Evolutionary conservation across 345 rosid genomes (phyloP).

Genomic region (Pelargonium nanum): DNA sequence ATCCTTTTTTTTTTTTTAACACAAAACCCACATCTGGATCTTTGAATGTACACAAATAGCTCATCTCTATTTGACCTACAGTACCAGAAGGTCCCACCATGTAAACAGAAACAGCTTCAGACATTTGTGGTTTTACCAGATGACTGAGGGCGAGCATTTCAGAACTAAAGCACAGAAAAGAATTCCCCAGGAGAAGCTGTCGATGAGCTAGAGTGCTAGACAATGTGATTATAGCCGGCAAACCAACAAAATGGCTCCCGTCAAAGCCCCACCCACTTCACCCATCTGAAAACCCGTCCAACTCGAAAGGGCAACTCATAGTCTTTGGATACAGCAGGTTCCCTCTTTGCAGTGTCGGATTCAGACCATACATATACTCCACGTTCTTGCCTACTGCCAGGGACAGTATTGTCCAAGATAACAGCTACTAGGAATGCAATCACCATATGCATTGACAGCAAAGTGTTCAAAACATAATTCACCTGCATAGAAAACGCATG

Average conservation of each 20-base stretch:
- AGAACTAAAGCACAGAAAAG: too few relatives aligned
- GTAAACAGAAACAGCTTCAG: not conserved
- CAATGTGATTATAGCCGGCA: not conserved
- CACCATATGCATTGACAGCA: constrained; percentile 71
- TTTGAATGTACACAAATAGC: not conserved
- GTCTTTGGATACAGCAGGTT: constrained; percentile 74
- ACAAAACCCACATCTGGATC: too few relatives aligned
- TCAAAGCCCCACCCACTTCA: constrained; percentile 94
- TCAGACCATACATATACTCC: constrained; percentile 91
- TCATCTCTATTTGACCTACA: not conserved
- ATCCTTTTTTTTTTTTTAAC: too few relatives aligned
- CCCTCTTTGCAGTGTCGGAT: constrained; percentile 71
- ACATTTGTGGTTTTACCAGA: not conserved
- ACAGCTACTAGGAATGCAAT: constrained; percentile 85
- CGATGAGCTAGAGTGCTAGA: constrained; percentile 9
- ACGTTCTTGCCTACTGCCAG: constrained; percentile 83
- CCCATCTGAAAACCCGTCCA: constrained; percentile 84
- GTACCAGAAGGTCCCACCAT: not conserved
- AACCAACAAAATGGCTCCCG: not conserved
- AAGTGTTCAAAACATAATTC: constrained; percentile 79
- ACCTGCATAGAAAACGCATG: constrained; percentile 33
- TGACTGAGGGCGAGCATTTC: not conserved
- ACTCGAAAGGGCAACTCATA: constrained; percentile 81
- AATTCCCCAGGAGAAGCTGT: not conserved
- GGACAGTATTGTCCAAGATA: constrained; percentile 85